Evolutionary conservation across 2,329 filamentous ascomycete genomes (phyloP).

Genomic region (Leptosphaerulina australis): DNA sequence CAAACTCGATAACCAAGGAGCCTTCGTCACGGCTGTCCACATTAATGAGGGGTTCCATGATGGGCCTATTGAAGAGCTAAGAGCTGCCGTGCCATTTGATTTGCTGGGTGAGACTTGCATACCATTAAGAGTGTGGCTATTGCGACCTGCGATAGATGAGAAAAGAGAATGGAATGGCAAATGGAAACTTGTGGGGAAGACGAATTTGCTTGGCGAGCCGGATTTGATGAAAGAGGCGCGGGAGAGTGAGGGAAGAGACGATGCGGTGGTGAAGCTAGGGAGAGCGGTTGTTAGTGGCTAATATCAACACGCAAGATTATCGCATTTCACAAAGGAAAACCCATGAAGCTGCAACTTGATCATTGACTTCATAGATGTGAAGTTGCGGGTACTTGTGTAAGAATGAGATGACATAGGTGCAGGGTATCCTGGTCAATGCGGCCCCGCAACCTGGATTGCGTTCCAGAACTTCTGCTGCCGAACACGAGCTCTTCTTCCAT

Average conservation of each 20-base stretch:
- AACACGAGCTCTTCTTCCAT: slow-evolving; percentile 1
- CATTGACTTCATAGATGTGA: no score
- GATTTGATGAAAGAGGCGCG: slow-evolving; percentile 11
- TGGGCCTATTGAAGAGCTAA: slow-evolving; percentile 9
- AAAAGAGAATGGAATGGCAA: neutral
- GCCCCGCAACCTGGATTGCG: slow-evolving; percentile 12
- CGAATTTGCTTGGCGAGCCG: slow-evolving; percentile 24
- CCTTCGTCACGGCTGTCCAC: slow-evolving; percentile 5
- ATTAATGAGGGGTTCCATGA: slow-evolving; percentile 16
- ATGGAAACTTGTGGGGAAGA: slow-evolving; percentile 24
- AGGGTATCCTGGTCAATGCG: slow-evolving; percentile 7
- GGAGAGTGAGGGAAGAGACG: neutral
- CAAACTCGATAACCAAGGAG: neutral
- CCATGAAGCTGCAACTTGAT: no score
- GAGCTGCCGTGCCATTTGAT: slow-evolving; percentile 19
- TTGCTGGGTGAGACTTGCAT: slow-evolving; percentile 16
- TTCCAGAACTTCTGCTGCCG: slow-evolving; percentile 1
- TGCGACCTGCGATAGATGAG: slow-evolving; percentile 11
- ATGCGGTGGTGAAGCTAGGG: slow-evolving; percentile 4
- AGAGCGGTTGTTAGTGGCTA: slow-evolving; percentile 7
- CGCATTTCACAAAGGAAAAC: no score
- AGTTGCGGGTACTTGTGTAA: neutral
- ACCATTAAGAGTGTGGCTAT: slow-evolving; percentile 18
- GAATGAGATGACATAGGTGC: neutral
- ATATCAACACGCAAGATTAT: no score